These are phyloP conservation scores for Lasiosphaeria miniovina DNA, from an alignment of 495 filamentous ascomycete species.

Conservation along the genomic window DNA sequence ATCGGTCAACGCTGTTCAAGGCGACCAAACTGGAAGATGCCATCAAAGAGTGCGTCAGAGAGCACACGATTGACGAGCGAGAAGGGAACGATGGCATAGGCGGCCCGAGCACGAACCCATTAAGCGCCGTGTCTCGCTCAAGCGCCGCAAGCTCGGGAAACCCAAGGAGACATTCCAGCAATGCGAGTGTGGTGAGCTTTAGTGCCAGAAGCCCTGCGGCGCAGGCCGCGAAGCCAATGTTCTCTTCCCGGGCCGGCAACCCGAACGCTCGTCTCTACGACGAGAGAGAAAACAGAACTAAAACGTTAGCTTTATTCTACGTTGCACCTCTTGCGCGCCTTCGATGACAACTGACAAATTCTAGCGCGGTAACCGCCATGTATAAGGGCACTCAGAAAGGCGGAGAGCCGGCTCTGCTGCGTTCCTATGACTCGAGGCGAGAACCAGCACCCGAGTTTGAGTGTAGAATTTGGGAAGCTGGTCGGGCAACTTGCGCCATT, in stretches of 20 bases:
- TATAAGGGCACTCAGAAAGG: slow-evolving; percentile 75
- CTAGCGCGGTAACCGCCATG: slow-evolving; percentile 83
- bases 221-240: slow-evolving; percentile 33
- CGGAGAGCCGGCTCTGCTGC: slow-evolving; percentile 66
- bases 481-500: slow-evolving; percentile 88
- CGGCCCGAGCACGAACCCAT: slow-evolving; percentile 19
- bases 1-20: slow-evolving; percentile 91
- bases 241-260: slow-evolving; percentile 54
- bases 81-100: slow-evolving; percentile 69
- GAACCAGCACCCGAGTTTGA: slow-evolving; percentile 86
- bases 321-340: neutral
- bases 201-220: slow-evolving; percentile 45
- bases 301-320: slow-evolving; percentile 64
- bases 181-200: slow-evolving; percentile 61
- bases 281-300: slow-evolving; percentile 77
- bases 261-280: slow-evolving; percentile 75
- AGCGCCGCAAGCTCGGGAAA: slow-evolving; percentile 29
- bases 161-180: slow-evolving; percentile 52
- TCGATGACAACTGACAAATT: neutral
- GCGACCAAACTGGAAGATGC: slow-evolving; percentile 92
- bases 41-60: slow-evolving; percentile 81
- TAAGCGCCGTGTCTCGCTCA: slow-evolving; percentile 37
- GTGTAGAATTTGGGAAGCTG: slow-evolving; percentile 94
- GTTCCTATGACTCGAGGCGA: slow-evolving; percentile 91
- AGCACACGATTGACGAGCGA: slow-evolving; percentile 75